phyloP scores from a whole-genome alignment of 2,329 filamentous ascomycete species.

The Graphium sp. region DNA sequence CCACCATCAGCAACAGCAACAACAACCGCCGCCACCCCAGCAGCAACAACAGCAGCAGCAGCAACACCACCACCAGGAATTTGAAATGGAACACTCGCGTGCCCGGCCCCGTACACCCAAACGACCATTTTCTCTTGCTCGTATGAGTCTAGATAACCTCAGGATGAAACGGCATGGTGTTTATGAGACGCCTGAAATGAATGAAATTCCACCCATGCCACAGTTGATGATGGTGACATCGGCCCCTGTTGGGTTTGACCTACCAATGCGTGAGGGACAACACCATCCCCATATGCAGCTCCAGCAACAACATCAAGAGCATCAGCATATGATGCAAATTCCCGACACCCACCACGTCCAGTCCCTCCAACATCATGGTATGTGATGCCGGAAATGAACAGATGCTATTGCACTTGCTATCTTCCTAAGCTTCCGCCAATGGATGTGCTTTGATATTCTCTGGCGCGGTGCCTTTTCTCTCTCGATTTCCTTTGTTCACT shows the following conservation, averaged over 20 bases:
- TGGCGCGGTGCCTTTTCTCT: too few relatives aligned
- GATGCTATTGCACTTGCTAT: too few relatives aligned
- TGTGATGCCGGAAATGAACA: too few relatives aligned
- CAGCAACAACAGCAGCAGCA: constrained; percentile 4
- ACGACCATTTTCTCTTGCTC: constrained; percentile 6
- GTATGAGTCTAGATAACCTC: constrained; percentile 8
- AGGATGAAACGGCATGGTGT: constrained; percentile 7
- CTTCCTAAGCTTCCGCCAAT: too few relatives aligned
- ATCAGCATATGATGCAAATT: constrained; percentile 1
- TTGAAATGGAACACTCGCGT: too few relatives aligned
- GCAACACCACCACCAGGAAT: constrained; percentile 1
- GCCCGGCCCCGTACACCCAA: constrained; percentile 7
- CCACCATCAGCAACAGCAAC: constrained; percentile 2
- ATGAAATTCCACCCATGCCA: not conserved
- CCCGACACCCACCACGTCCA: too few relatives aligned
- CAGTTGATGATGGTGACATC: too few relatives aligned
- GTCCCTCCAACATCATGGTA: too few relatives aligned
- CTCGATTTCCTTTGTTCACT: too few relatives aligned
- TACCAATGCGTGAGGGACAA: constrained; percentile 3
- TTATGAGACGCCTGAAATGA: not conserved
- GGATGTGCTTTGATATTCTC: too few relatives aligned
- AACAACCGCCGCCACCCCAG: constrained; percentile 4
- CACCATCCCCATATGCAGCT: constrained; percentile 1
- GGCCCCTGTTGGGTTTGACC: too few relatives aligned
- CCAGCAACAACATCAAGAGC: constrained; percentile 2